Conservation (phyloP, 345 rosid genomes). For the Gossypium mustelinum region DNA sequence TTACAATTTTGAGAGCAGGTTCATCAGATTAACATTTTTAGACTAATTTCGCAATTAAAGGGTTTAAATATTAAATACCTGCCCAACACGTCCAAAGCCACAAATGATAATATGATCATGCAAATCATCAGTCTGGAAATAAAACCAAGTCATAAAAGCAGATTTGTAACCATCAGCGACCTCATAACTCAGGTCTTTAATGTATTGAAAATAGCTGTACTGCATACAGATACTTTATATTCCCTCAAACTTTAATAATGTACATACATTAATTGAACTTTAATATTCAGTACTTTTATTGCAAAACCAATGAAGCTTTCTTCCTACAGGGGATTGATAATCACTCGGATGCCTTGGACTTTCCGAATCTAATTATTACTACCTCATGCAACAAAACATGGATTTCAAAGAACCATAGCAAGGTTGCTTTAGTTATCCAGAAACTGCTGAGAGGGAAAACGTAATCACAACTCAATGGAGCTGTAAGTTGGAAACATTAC, state of each 20-base stretch:
- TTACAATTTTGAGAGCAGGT: neutral
- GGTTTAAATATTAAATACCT: conserved; percentile 42
- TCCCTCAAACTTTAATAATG: neutral
- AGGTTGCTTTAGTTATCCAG: neutral
- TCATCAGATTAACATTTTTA: conserved; percentile 1
- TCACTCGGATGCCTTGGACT: neutral
- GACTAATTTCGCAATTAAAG: conserved; percentile 13
- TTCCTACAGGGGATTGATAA: neutral
- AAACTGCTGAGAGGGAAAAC: neutral
- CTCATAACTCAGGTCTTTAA: neutral
- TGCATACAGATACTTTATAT: neutral
- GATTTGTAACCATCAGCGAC: neutral
- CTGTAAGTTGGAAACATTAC: conserved; percentile 33
- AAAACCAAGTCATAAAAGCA: conserved; percentile 22
- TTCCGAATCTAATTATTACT: neutral
- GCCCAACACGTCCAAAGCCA: conserved; percentile 98
- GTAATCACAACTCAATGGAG: neutral
- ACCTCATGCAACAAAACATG: neutral
- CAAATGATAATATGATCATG: conserved; percentile 93
- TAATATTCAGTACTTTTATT: neutral
- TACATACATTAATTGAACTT: neutral
- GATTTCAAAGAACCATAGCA: conserved; percentile 8
- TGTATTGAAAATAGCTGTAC: neutral
- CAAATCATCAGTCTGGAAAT: conserved; percentile 89
- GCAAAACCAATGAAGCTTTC: conserved; percentile 1